These are phyloP conservation scores for Pseudotsuga menziesii DNA, from an alignment of 75 land plant species.

Conservation along the genomic window DNA sequence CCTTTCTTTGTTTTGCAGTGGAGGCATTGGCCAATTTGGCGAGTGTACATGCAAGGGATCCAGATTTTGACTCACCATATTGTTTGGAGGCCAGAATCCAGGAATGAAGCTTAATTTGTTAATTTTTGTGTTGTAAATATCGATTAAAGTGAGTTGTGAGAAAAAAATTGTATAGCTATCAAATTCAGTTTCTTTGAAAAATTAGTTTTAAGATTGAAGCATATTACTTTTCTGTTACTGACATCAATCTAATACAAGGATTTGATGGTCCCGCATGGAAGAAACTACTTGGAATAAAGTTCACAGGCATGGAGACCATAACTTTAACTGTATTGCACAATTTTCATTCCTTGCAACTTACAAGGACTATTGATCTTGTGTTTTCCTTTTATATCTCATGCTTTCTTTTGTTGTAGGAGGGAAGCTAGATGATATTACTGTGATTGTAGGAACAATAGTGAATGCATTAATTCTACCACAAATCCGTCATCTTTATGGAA, in stretches of 20 bases:
- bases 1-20: slow-evolving; percentile 44
- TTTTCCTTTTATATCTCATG: neutral
- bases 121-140: neutral
- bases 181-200: neutral
- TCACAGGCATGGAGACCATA: slow-evolving; percentile 52
- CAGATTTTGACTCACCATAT: slow-evolving; percentile 83
- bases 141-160: neutral
- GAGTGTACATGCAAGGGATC: slow-evolving; percentile 64
- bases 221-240: neutral
- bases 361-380: neutral
- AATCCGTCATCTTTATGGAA: neutral
- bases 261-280: slow-evolving; percentile 74
- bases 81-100: slow-evolving; percentile 72
- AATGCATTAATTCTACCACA: slow-evolving; percentile 2
- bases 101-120: slow-evolving; percentile 29
- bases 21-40: slow-evolving; percentile 77
- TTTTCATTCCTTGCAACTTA: neutral
- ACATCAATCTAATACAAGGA: slow-evolving; percentile 48
- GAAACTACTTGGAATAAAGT: slow-evolving; percentile 75
- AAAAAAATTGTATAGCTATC: neutral
- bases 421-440: slow-evolving; percentile 92
- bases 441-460: slow-evolving; percentile 63
- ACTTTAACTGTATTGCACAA: neutral
- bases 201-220: neutral
- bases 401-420: slow-evolving; percentile 56